These are phyloP conservation scores for Orbilia quercus DNA, from an alignment of 2,329 filamentous ascomycete species.

Conservation along the genomic window DNA sequence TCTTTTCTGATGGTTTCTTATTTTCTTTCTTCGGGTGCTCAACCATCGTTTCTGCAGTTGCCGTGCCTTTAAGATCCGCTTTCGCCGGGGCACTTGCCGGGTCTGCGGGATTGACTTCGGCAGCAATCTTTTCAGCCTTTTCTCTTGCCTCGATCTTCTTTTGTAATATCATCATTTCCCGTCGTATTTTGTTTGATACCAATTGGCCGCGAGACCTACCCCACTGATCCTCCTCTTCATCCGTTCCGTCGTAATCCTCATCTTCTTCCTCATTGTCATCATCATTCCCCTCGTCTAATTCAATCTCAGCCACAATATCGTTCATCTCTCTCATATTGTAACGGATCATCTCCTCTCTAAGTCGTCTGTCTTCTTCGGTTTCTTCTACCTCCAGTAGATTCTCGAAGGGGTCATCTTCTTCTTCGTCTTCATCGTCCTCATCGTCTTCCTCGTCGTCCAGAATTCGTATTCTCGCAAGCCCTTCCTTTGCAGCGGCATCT, in stretches of 20 bases:
- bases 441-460: constrained; percentile 39
- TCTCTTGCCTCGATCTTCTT: constrained; percentile 52
- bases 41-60: constrained; percentile 57
- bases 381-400: constrained; percentile 70
- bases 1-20: constrained; percentile 65
- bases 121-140: constrained; percentile 42
- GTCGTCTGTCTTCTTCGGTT: constrained; percentile 78
- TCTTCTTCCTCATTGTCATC: constrained; percentile 68
- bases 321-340: constrained; percentile 91
- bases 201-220: constrained; percentile 73
- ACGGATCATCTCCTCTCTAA: constrained; percentile 88
- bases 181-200: constrained; percentile 44
- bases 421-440: constrained; percentile 66
- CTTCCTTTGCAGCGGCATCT: constrained; percentile 26
- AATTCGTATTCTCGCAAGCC: constrained; percentile 38
- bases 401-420: constrained; percentile 66
- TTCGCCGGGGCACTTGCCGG: neutral
- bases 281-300: constrained; percentile 76
- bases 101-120: constrained; percentile 23
- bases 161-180: constrained; percentile 49
- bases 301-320: constrained; percentile 89
- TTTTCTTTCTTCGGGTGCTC: constrained; percentile 49
- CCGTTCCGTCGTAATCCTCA: constrained; percentile 68
- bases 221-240: constrained; percentile 77
- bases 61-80: no score